phyloP scores from a whole-genome alignment of 768 basidiomycete species.

The Amanita phalloides region DNA sequence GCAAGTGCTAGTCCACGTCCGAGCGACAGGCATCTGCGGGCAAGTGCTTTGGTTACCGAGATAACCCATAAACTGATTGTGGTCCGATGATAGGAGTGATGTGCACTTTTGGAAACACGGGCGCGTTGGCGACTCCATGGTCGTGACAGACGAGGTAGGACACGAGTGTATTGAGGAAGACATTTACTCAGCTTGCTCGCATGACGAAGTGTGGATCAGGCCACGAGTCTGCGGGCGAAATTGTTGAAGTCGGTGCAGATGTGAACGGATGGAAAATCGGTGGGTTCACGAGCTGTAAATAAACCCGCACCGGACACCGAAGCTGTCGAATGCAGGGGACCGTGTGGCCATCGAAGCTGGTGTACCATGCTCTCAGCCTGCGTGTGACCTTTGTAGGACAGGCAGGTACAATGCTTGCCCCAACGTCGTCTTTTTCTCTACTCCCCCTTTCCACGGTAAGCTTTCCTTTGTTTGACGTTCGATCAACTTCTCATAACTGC shows the following conservation, averaged over 20 bases:
- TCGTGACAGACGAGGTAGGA: constrained; percentile 53
- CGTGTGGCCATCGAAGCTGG: constrained; percentile 62
- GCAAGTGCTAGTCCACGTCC: constrained; percentile 55
- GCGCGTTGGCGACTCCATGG: constrained; percentile 57
- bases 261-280: constrained; percentile 56
- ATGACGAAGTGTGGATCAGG: constrained; percentile 48
- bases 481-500: background rate
- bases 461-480: background rate
- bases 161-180: background rate
- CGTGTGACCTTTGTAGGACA: constrained; percentile 52
- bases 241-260: constrained; percentile 54
- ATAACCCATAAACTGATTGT: background rate
- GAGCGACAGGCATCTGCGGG: constrained; percentile 66
- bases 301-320: background rate
- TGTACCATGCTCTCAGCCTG: constrained; percentile 53
- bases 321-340: constrained; percentile 29
- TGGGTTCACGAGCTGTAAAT: constrained; percentile 9
- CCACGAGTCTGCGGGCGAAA: constrained; percentile 62
- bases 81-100: constrained; percentile 37
- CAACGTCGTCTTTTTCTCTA: constrained; percentile 57
- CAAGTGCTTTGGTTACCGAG: constrained; percentile 16
- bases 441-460: constrained; percentile 55
- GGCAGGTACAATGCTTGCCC: constrained; percentile 58
- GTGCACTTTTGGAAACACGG: constrained; percentile 71
- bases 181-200: background rate